These are phyloP conservation scores for Parietichytrium sp. DNA, from an alignment of 108 stramenopile genomes.

Conservation along the genomic window DNA sequence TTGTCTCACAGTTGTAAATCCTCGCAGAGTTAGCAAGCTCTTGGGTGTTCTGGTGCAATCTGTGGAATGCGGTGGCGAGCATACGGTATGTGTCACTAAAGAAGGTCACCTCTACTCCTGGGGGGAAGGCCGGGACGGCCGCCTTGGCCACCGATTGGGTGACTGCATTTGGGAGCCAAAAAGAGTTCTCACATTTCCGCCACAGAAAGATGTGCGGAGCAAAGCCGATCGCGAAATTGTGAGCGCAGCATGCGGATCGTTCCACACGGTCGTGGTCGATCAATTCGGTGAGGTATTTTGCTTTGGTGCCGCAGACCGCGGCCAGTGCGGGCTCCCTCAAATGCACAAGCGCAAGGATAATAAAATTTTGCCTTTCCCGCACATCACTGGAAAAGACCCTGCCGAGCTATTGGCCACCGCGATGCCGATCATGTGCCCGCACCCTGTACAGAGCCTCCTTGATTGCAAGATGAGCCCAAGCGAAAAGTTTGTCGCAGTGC, in stretches of 20 bases:
- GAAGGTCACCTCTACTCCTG: background rate
- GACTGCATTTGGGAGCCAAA: background rate
- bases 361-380: background rate
- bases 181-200: background rate
- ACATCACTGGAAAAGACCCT: background rate
- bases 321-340: slow-evolving; percentile 6
- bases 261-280: background rate
- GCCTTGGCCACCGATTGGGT: background rate
- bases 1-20: too few relatives aligned
- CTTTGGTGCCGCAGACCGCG: background rate
- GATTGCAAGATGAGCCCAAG: background rate
- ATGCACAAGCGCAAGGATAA: background rate
- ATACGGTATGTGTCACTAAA: background rate
- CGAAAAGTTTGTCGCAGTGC: background rate
- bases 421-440: background rate
- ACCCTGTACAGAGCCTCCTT: background rate
- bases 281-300: background rate
- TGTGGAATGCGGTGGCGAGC: background rate
- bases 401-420: background rate
- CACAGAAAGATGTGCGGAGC: background rate
- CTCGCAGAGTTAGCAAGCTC: background rate
- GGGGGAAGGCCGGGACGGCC: background rate
- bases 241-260: background rate
- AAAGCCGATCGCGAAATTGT: background rate
- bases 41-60: background rate